Conservation (phyloP, 2,329 filamentous ascomycete genomes). For the Xylariaceae sp. region DNA sequence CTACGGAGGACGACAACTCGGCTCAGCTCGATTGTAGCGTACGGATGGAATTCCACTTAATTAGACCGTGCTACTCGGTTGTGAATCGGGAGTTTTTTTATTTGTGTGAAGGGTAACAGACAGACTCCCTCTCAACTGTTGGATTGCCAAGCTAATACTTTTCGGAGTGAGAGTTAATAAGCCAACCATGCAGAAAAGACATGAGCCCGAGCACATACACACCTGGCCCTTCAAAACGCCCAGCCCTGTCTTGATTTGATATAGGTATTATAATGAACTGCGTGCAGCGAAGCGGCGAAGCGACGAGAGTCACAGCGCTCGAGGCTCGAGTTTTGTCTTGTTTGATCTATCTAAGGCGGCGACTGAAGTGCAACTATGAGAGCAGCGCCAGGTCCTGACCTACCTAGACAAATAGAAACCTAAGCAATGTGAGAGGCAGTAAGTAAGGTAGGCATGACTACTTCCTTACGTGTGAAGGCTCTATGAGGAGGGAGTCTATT, state of each 20-base stretch:
- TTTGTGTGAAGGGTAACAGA: background rate
- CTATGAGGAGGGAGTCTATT: slow-evolving; percentile 13
- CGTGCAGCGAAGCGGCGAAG: background rate
- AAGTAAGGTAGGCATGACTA: background rate
- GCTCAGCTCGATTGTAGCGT: background rate
- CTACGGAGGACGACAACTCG: slow-evolving; percentile 4
- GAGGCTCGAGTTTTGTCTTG: slow-evolving; percentile 18
- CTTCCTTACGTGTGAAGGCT: background rate
- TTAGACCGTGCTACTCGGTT: background rate
- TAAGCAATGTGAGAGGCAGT: background rate
- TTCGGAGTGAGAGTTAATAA: background rate
- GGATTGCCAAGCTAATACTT: background rate
- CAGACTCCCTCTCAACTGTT: slow-evolving; percentile 1
- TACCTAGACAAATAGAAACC: slow-evolving; percentile 13
- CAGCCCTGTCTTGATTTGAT: slow-evolving; percentile 14
- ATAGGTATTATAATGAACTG: background rate
- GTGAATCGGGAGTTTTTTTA: background rate
- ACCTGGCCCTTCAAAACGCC: background rate
- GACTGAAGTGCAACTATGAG: slow-evolving; percentile 9
- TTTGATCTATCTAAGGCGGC: slow-evolving; percentile 5
- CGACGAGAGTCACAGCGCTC: slow-evolving; percentile 5
- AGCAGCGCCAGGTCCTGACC: slow-evolving; percentile 12
- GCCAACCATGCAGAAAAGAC: slow-evolving; percentile 2
- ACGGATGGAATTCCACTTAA: background rate
- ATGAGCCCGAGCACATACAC: background rate